These are phyloP conservation scores for Plectosphaerella sp. DNA, from an alignment of 2,329 filamentous ascomycete genomes.

Conservation along the genomic window DNA sequence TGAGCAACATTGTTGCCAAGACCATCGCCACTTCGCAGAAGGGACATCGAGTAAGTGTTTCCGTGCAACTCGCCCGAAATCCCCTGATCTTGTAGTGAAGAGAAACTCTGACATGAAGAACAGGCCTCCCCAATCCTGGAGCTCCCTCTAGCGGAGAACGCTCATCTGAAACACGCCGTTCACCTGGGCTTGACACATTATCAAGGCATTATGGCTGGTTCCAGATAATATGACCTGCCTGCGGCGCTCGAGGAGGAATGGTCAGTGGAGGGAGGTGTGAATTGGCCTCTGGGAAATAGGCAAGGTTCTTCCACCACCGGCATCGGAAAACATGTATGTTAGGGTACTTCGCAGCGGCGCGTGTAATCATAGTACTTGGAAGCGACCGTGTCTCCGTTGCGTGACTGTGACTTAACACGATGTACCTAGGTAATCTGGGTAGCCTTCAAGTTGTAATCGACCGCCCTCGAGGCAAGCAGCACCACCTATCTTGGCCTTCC, in stretches of 20 bases:
- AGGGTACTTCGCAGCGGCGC: too few relatives aligned
- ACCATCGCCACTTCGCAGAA: conserved; percentile 53
- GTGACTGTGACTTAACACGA: too few relatives aligned
- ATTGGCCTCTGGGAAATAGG: neutral
- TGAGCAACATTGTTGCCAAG: conserved; percentile 69
- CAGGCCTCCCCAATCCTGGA: conserved; percentile 47
- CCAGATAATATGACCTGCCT: neutral
- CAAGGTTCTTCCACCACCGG: neutral
- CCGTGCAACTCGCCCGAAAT: neutral
- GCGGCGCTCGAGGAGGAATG: neutral
- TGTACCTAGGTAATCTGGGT: too few relatives aligned
- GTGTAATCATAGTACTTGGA: too few relatives aligned
- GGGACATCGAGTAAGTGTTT: conserved; percentile 49
- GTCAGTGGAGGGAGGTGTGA: neutral
- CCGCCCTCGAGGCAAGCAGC: too few relatives aligned
- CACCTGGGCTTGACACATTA: conserved; percentile 68
- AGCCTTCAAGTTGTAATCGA: too few relatives aligned
- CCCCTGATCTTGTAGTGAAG: neutral
- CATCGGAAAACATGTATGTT: too few relatives aligned
- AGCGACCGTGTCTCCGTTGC: too few relatives aligned
- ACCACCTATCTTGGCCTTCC: too few relatives aligned
- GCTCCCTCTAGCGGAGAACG: conserved; percentile 68
- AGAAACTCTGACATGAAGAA: conserved; percentile 13
- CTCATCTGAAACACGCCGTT: conserved; percentile 64
- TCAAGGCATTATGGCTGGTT: conserved; percentile 52